Evolutionary conservation across 1,284 basidiomycete genomes (phyloP).

Genomic region (Gomphus sp.): DNA sequence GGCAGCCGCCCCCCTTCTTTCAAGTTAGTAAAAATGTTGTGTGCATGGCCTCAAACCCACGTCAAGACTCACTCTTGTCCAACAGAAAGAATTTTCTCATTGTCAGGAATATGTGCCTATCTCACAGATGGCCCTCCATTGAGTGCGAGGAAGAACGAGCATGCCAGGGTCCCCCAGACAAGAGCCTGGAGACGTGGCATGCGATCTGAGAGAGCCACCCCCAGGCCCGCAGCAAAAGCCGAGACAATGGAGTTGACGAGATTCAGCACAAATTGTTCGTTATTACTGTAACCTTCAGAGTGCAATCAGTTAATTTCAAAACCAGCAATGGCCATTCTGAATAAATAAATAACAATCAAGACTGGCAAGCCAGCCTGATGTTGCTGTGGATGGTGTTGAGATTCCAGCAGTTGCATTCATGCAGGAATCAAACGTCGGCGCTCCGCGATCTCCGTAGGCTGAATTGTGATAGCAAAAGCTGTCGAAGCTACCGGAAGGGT

Average conservation of each 20-base stretch:
- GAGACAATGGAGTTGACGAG: slow-evolving; percentile 46
- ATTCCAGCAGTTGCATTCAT: too few species aligned
- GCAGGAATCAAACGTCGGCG: too few species aligned
- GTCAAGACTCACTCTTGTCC: slow-evolving; percentile 18
- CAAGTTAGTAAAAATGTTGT: too few species aligned
- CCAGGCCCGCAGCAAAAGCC: slow-evolving; percentile 39
- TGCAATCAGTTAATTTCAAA: background rate
- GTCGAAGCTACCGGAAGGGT: too few species aligned
- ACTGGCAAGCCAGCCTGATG: too few species aligned
- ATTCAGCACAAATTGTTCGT: slow-evolving; percentile 43
- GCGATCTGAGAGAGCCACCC: slow-evolving; percentile 38
- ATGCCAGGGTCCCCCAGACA: slow-evolving; percentile 17
- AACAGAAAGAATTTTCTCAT: slow-evolving; percentile 19
- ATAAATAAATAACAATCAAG: too few species aligned
- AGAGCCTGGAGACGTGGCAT: slow-evolving; percentile 19
- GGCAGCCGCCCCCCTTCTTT: slow-evolving; percentile 21
- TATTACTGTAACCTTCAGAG: slow-evolving; percentile 13
- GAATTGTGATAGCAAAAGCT: too few species aligned
- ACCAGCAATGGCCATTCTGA: too few species aligned
- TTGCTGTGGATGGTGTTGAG: too few species aligned
- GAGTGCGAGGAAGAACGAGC: slow-evolving; percentile 19
- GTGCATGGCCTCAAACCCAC: background rate
- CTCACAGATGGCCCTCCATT: slow-evolving; percentile 20
- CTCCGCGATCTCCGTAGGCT: too few species aligned
- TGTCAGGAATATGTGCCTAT: slow-evolving; percentile 18